Base-by-base conservation (phyloP, 352 stramenopile genomes). In the Achlya hypogyna region DNA sequence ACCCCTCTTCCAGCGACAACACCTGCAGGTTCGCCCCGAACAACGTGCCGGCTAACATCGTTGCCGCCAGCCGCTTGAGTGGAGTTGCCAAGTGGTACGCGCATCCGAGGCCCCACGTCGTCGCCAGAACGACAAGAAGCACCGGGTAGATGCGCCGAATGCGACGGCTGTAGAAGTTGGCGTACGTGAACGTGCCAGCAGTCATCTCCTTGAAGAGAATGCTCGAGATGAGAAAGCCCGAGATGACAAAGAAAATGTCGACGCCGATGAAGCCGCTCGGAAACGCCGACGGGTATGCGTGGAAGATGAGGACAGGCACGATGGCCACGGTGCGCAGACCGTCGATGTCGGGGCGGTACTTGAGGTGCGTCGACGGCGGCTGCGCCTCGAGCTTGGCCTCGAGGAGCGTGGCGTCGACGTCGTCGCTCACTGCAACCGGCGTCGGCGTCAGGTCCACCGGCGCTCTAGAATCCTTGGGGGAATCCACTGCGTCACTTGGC, bases 181-280 rank as follows among this genome's bases (percentile, higher is more conserved):
- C 38, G 45, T 68, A 68, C 62, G 62, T 49, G 28, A 68, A 68
- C 34, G 27, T 63, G 34, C 42, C 42, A 18, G 62, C 32, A 23
- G 42, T 34, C 38, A 62, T 51, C 35, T 68, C 47, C 42, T 68
- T 68, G 51, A 68, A 68, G 25, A 68, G 29, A n/a, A 68, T 40
- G 52, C 62, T 27, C n/a, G 62, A 68, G 28, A 68, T 68, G 62
- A 68, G 62, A 54, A 49, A 68, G 29, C 62, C 62, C 3, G 62
- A 68, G n/a, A 68, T 63, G 29, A 68, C 62, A 63, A 68, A 68
- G 45, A 63, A 68, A 20, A 68, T 54, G n/a, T 68, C 62, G 20
- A 68, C 43, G n/a, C 62, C 62, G 4, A 47, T 60, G 45, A 68
- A 68, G 43, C 62, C 45, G 22, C 62, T 38, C 5, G 62, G 45